Evolutionary conservation across 176 grass and related monocot species (phyloP).

Genomic region (Dendrocalamus sinicus): DNA sequence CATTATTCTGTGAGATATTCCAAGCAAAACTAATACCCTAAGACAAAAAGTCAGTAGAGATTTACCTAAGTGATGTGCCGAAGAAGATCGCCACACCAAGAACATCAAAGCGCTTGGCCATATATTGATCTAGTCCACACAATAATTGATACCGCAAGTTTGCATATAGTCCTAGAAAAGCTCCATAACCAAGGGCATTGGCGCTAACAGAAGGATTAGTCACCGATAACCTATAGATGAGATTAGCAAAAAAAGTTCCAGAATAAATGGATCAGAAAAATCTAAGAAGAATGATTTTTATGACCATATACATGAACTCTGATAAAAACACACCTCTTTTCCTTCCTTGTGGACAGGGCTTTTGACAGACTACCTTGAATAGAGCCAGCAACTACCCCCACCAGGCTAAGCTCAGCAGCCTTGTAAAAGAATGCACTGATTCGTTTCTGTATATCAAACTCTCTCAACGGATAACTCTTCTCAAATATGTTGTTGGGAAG

Average conservation of each 20-base stretch:
- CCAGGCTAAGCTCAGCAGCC: slow-evolving; percentile 84
- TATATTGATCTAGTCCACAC: slow-evolving; percentile 75
- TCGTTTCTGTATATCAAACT: slow-evolving; percentile 89
- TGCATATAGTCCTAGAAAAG: slow-evolving; percentile 90
- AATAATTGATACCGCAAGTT: slow-evolving; percentile 91
- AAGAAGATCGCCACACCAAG: slow-evolving; percentile 87
- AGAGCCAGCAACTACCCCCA: slow-evolving; percentile 74
- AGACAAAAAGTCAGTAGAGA: slow-evolving; percentile 17
- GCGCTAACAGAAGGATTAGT: slow-evolving; percentile 72
- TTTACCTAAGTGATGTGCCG: slow-evolving; percentile 80
- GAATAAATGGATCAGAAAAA: slow-evolving; percentile 36
- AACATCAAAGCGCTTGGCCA: slow-evolving; percentile 87
- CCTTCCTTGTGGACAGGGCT: slow-evolving; percentile 68
- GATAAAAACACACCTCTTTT: slow-evolving; percentile 57
- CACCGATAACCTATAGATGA: slow-evolving; percentile 72
- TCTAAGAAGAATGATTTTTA: slow-evolving; percentile 31
- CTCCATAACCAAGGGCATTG: slow-evolving; percentile 90
- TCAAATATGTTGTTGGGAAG: slow-evolving; percentile 99
- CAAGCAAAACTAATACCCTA: slow-evolving; percentile 28
- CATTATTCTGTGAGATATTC: slow-evolving; percentile 8
- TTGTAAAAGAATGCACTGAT: slow-evolving; percentile 83
- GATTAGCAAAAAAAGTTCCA: slow-evolving; percentile 30
- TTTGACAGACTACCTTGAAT: slow-evolving; percentile 77
- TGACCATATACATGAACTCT: slow-evolving; percentile 21
- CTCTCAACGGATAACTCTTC: slow-evolving; percentile 92